These are phyloP conservation scores for Phialemonium atrogriseum DNA, from an alignment of 2,329 filamentous ascomycete species.

Conservation along the genomic window DNA sequence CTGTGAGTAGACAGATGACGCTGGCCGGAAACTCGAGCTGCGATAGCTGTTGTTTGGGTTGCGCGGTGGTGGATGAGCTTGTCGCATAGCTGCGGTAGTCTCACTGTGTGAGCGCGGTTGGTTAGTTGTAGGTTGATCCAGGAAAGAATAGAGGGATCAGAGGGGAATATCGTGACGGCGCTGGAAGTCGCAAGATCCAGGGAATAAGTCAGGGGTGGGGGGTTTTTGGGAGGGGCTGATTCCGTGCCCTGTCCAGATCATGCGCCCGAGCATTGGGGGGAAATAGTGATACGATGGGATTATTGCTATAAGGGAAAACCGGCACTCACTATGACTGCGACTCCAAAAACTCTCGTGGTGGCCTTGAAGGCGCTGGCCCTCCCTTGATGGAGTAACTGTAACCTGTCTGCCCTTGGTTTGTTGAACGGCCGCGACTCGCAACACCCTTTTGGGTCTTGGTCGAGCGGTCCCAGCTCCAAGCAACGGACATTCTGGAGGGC, in stretches of 20 bases:
- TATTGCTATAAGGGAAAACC: conserved; percentile 1
- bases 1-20: conserved; percentile 56
- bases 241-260: too few relatives aligned
- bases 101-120: conserved; percentile 17
- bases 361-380: conserved; percentile 21
- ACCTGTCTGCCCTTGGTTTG: conserved; percentile 11
- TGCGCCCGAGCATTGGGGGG: too few relatives aligned
- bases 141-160: too few relatives aligned
- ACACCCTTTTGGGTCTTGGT: too few relatives aligned
- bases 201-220: too few relatives aligned
- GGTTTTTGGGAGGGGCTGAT: too few relatives aligned
- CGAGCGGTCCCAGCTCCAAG: too few relatives aligned
- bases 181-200: too few relatives aligned
- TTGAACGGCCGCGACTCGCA: conserved; percentile 1
- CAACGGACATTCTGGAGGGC: too few relatives aligned
- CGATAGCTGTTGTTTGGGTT: conserved; percentile 24
- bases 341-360: conserved; percentile 21
- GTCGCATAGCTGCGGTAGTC: conserved; percentile 20
- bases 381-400: conserved; percentile 29
- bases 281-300: conserved; percentile 4
- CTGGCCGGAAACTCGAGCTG: conserved; percentile 32
- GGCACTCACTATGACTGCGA: conserved; percentile 18
- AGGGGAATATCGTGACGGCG: too few relatives aligned
- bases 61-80: conserved; percentile 26
- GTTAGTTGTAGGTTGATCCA: conserved; percentile 3